phyloP scores from a whole-genome alignment of 371 early-diverging fungal genomes.

The Parasitella parasitica region DNA sequence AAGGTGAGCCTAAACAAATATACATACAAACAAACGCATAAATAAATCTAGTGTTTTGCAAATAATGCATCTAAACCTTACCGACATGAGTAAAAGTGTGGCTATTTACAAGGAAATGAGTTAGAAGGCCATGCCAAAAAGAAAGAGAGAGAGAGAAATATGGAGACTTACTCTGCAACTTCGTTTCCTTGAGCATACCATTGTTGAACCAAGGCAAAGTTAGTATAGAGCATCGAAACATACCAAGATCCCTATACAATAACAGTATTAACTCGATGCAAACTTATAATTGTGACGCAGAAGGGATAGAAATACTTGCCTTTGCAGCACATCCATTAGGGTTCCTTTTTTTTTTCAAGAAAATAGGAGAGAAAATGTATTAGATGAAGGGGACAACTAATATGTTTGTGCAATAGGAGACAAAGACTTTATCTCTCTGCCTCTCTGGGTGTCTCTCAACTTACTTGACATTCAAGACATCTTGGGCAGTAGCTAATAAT shows the following conservation, averaged over 20 bases:
- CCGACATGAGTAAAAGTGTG: slow-evolving; percentile 69
- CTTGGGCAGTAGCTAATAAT: slow-evolving; percentile 37
- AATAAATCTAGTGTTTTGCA: background rate
- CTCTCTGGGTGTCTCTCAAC: too few species aligned
- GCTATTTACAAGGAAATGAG: slow-evolving; percentile 25
- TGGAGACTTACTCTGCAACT: slow-evolving; percentile 56
- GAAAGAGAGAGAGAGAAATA: background rate
- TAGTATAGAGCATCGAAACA: slow-evolving; percentile 65
- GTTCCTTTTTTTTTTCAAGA: slow-evolving; percentile 33
- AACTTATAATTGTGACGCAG: background rate
- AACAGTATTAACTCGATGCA: background rate
- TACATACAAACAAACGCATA: background rate
- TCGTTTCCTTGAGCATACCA: slow-evolving; percentile 77
- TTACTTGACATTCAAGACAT: slow-evolving; percentile 47
- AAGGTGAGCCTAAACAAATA: slow-evolving; percentile 29
- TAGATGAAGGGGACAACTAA: slow-evolving; percentile 14
- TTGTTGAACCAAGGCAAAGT: slow-evolving; percentile 65
- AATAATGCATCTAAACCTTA: slow-evolving; percentile 3
- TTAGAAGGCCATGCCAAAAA: too few species aligned
- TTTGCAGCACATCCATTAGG: slow-evolving; percentile 61
- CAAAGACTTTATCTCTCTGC: too few species aligned
- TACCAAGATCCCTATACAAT: slow-evolving; percentile 59
- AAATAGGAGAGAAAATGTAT: slow-evolving; percentile 1
- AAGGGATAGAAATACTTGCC: slow-evolving; percentile 20
- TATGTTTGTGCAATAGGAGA: too few species aligned